Conservation (phyloP, 768 basidiomycete species). For the Boletus barrowsii region DNA sequence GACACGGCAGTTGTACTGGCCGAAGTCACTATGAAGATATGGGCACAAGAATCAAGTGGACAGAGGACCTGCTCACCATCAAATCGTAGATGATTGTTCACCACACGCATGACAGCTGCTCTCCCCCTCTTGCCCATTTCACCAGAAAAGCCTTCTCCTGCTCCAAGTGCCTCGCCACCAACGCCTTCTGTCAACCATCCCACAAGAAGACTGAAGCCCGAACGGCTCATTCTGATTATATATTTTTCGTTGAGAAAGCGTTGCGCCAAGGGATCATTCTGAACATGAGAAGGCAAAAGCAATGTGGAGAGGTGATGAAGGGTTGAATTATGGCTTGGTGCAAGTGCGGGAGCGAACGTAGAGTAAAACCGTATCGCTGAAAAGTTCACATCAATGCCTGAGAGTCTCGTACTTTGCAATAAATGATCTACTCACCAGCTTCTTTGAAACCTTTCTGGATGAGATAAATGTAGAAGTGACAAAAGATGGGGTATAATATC, state of each 20-base stretch:
- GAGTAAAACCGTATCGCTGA: constrained; percentile 74
- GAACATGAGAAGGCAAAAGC: constrained; percentile 78
- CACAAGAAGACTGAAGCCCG: constrained; percentile 86
- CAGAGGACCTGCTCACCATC: constrained; percentile 56
- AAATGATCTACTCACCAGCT: constrained; percentile 57
- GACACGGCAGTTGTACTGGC: constrained; percentile 64
- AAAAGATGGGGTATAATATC: constrained; percentile 93
- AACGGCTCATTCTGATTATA: constrained; percentile 82
- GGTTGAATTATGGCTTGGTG: constrained; percentile 60
- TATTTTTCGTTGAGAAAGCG: constrained; percentile 91
- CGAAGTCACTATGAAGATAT: constrained; percentile 55
- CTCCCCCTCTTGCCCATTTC: constrained; percentile 82
- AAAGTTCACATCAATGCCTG: constrained; percentile 12
- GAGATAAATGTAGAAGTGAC: constrained; percentile 94
- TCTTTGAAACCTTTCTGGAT: constrained; percentile 88
- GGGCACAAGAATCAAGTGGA: constrained; percentile 15
- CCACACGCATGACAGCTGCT: constrained; percentile 87
- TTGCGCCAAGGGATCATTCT: constrained; percentile 77
- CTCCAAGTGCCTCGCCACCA: constrained; percentile 80
- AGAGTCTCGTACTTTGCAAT: not conserved
- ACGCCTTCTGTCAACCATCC: constrained; percentile 96
- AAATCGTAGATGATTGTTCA: constrained; percentile 90
- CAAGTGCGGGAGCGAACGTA: constrained; percentile 66
- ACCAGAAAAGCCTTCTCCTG: constrained; percentile 74
- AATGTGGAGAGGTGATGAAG: constrained; percentile 79